A percentile compares a stretch with the other conserved stretches of the same genome.
phyloP scores from a whole-genome alignment of 2,329 filamentous ascomycete genomes.

The Monascus ruber region DNA sequence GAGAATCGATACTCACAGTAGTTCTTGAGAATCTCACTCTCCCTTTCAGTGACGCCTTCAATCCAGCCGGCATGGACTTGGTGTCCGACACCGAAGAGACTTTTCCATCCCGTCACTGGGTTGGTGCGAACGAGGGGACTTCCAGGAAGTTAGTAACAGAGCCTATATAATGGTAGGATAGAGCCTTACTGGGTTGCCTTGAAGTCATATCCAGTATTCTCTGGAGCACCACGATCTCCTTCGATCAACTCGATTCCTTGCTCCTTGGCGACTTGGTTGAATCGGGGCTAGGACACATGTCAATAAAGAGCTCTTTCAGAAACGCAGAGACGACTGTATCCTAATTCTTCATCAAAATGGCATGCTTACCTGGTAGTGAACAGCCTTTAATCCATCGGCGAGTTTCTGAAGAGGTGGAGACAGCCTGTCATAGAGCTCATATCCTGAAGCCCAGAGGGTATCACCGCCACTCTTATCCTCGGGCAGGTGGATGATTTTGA shows the following conservation, averaged over 20 bases:
- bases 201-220: constrained; percentile 43
- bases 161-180: too few species aligned
- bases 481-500: constrained; percentile 48
- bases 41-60: too few species aligned
- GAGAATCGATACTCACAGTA: too few species aligned
- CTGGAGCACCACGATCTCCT: constrained; percentile 40
- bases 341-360: too few species aligned
- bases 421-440: constrained; percentile 55
- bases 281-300: too few species aligned
- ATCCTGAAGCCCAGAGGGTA: constrained; percentile 57
- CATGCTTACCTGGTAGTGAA: constrained; percentile 14
- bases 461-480: constrained; percentile 41
- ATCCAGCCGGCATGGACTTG: too few species aligned
- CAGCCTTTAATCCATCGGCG: constrained; percentile 48
- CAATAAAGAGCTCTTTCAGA: too few species aligned
- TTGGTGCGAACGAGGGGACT: too few species aligned
- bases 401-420: constrained; percentile 46
- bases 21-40: too few species aligned
- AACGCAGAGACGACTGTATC: too few species aligned
- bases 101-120: constrained; percentile 52
- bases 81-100: constrained; percentile 37
- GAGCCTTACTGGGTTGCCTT: constrained; percentile 36
- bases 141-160: too few species aligned
- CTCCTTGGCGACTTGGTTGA: too few species aligned
- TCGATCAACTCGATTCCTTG: constrained; percentile 23